phyloP scores from a whole-genome alignment of 768 basidiomycete genomes.

The Suillus alpinus region DNA sequence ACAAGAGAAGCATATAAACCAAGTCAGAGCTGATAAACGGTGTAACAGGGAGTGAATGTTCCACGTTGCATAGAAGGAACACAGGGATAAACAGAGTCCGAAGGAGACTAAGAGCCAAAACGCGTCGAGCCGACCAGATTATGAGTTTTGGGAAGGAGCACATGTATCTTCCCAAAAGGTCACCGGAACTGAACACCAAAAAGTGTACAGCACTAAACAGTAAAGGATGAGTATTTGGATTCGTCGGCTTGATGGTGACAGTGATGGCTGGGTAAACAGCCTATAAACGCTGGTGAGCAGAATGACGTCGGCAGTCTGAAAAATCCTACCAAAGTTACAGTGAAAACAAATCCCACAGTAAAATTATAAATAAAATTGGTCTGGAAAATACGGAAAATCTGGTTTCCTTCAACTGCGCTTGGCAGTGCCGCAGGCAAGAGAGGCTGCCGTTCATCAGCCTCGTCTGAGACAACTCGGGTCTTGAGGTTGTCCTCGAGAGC shows the following conservation, averaged over 20 bases:
- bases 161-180: constrained; percentile 65
- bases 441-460: constrained; percentile 33
- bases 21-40: constrained; percentile 75
- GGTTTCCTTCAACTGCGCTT: constrained; percentile 25
- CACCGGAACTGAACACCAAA: constrained; percentile 70
- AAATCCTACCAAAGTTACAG: constrained; percentile 71
- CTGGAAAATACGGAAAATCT: constrained; percentile 54
- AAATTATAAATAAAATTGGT: constrained; percentile 69
- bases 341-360: constrained; percentile 72
- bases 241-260: constrained; percentile 66
- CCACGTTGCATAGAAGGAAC: constrained; percentile 87
- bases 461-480: constrained; percentile 15
- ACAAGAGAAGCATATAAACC: constrained; percentile 69
- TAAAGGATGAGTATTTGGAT: constrained; percentile 68
- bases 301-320: not conserved
- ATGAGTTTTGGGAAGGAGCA: constrained; percentile 65
- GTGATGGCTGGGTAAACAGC: constrained; percentile 88
- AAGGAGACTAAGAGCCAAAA: constrained; percentile 60
- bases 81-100: constrained; percentile 83
- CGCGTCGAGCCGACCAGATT: constrained; percentile 64
- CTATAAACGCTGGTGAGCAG: constrained; percentile 36
- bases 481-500: constrained; percentile 40
- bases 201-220: constrained; percentile 81
- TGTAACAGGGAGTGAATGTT: constrained; percentile 33
- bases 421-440: constrained; percentile 34